These are phyloP conservation scores for Aspergillus sp. DNA, from an alignment of 2,329 filamentous ascomycete genomes.

Conservation along the genomic window DNA sequence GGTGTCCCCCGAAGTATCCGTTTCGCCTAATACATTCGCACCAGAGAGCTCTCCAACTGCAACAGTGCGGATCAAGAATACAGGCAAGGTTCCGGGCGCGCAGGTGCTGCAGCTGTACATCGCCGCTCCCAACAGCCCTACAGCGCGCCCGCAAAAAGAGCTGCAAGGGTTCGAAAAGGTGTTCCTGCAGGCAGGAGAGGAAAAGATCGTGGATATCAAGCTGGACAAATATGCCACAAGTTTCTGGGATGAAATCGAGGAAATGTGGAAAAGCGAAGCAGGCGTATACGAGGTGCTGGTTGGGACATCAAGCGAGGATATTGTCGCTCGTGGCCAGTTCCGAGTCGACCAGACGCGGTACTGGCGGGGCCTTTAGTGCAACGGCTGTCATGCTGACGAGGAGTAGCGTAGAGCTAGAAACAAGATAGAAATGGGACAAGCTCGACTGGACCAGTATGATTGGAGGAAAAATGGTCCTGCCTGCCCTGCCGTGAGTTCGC, in stretches of 20 bases:
- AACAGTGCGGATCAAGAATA: constrained; percentile 54
- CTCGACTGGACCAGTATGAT: constrained; percentile 6
- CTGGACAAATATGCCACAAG: constrained; percentile 44
- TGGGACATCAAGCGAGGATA: constrained; percentile 34
- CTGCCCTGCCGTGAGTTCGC: not conserved
- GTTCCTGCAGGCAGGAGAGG: constrained; percentile 42
- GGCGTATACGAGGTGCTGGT: constrained; percentile 46
- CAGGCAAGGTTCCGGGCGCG: constrained; percentile 54
- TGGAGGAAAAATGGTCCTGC: constrained; percentile 14
- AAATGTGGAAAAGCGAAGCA: constrained; percentile 45
- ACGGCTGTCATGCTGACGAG: not conserved
- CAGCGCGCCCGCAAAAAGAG: constrained; percentile 46
- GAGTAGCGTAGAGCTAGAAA: constrained; percentile 1
- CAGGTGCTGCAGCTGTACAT: constrained; percentile 58
- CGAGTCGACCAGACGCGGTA: constrained; percentile 26
- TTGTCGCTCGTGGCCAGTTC: constrained; percentile 27
- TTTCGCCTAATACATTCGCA: constrained; percentile 45
- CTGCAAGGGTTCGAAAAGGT: constrained; percentile 53
- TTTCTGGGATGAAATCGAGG: constrained; percentile 49
- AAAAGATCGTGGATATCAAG: constrained; percentile 33
- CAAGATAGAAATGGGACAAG: constrained; percentile 1
- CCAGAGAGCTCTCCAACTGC: constrained; percentile 51
- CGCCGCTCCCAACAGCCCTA: constrained; percentile 30
- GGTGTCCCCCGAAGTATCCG: constrained; percentile 55
- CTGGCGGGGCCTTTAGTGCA: constrained; percentile 29